Evolutionary conservation across 2,329 filamentous ascomycete genomes (phyloP), one percentile per base, ranked within the genome.

Genomic region (Penicillium glabrum): DNA sequence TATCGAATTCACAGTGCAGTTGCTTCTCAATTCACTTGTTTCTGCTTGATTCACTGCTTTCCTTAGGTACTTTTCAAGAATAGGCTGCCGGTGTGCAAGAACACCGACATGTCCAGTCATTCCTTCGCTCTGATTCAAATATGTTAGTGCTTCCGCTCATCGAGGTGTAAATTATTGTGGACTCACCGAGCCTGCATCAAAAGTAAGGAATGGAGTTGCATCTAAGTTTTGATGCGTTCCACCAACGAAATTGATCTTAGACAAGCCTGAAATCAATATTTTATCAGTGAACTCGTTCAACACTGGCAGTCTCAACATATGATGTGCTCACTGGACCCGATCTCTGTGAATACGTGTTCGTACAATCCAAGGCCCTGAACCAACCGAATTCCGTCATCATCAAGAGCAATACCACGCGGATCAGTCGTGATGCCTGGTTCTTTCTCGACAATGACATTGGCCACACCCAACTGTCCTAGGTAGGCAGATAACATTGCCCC

Each of bases 361-460:
- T 72, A 72, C 11, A 70, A 53, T 0, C 70, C 69, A 10, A 69
- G 59, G 2, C 63, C 66, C 45, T 72, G 70, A n/a, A 72, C 23
- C 27, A 61, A 47, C 10, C 70, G 63, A 51, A 72, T 71, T 1
- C 69, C 69, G 56, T 72, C 70, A 39, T 72, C 69, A 46, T 72
- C 69, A 19, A 72, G 58, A 3, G 66, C 67, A 46, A 72, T 71
- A 1, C 67, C 69, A 45, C 70, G 55, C 2, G 69, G 68, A 56
- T 72, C 69, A n/a, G 68, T 67, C 2, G 65, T 68, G n/a, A 71
- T 69, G 19, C 60, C 67, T 24, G 56, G 44, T 46, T 70, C 66
- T 43, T 58, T 63, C 46, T 72, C 69, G 7, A 72, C 56, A 4
- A 69, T 54, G 14, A 72, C 60, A n/a, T 70, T 69, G 23, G 52